Percentiles rank a stretch among this genome's conserved stretches.
These are phyloP conservation scores for Exophiala phaeomuriformis DNA, from an alignment of 2,329 filamentous ascomycete genomes.

Conservation along the genomic window DNA sequence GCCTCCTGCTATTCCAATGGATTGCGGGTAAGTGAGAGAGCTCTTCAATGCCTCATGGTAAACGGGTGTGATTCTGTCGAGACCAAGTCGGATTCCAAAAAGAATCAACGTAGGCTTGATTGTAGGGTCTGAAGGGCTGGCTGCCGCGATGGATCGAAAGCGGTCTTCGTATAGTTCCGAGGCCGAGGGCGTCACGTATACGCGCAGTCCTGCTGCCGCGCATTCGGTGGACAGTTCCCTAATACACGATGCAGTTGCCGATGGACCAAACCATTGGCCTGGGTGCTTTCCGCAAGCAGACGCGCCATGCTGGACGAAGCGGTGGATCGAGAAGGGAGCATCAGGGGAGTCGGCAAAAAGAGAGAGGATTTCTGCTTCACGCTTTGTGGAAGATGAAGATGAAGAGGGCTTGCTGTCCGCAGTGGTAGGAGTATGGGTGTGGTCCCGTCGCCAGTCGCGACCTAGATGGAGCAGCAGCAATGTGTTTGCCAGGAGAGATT, in stretches of 20 bases:
- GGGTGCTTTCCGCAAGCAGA: slow-evolving; percentile 85
- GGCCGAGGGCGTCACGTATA: slow-evolving; percentile 85
- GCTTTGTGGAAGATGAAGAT: slow-evolving; percentile 5
- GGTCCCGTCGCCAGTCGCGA: slow-evolving; percentile 44
- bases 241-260: slow-evolving; percentile 87
- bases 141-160: slow-evolving; percentile 69
- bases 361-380: slow-evolving; percentile 53
- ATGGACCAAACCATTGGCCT: slow-evolving; percentile 98
- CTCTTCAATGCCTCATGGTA: slow-evolving; percentile 92
- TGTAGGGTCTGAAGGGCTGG: slow-evolving; percentile 45
- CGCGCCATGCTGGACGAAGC: slow-evolving; percentile 83
- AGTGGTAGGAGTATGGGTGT: slow-evolving; percentile 39
- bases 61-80: slow-evolving; percentile 87
- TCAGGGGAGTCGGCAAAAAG: slow-evolving; percentile 80
- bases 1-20: slow-evolving; percentile 91
- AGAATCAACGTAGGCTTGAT: slow-evolving; percentile 85
- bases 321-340: slow-evolving; percentile 90
- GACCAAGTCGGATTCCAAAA: slow-evolving; percentile 79
- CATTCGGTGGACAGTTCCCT: slow-evolving; percentile 67
- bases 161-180: slow-evolving; percentile 89
- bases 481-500: slow-evolving; percentile 84
- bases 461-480: slow-evolving; percentile 66
- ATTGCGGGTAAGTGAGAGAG: slow-evolving; percentile 78
- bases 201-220: slow-evolving; percentile 56
- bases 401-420: neutral